Evolutionary conservation across 495 filamentous ascomycete species (phyloP).

Genomic region (Delitschia confertaspora): DNA sequence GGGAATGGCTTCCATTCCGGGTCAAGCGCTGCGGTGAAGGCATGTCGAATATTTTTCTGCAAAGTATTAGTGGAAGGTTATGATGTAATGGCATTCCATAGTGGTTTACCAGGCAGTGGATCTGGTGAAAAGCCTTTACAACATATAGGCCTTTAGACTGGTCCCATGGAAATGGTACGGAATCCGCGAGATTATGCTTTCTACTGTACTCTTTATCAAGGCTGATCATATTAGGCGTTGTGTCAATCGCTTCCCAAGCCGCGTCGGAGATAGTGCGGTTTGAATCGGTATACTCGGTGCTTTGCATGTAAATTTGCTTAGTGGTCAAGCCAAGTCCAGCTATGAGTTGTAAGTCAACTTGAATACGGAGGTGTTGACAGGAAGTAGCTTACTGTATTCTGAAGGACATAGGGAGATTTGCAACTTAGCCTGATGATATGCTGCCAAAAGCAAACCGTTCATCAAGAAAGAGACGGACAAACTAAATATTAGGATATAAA

Average conservation of each 20-base stretch:
- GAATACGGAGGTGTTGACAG: too few relatives aligned
- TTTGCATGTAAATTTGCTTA: neutral
- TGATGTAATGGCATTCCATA: too few relatives aligned
- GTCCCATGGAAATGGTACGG: constrained; percentile 4
- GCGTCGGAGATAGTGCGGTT: constrained; percentile 2
- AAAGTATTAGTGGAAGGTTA: too few relatives aligned
- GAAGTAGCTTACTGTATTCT: too few relatives aligned
- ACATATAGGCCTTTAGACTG: constrained; percentile 1
- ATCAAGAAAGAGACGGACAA: too few relatives aligned
- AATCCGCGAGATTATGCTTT: neutral
- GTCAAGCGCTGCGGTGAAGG: neutral
- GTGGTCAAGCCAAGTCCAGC: neutral
- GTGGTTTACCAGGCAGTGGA: constrained; percentile 4
- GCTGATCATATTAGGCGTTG: neutral
- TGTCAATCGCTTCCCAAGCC: neutral
- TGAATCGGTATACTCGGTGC: neutral
- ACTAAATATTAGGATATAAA: too few relatives aligned
- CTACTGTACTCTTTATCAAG: neutral
- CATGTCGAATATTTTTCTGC: constrained; percentile 5
- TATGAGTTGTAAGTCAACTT: too few relatives aligned
- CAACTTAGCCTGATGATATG: too few relatives aligned
- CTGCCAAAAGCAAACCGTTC: too few relatives aligned
- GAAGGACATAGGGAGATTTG: too few relatives aligned
- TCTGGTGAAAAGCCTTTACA: constrained; percentile 4
- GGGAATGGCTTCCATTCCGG: neutral